Base-by-base conservation (phyloP, 1,139 yeast species). In the Blastobotrys indianensis region DNA sequence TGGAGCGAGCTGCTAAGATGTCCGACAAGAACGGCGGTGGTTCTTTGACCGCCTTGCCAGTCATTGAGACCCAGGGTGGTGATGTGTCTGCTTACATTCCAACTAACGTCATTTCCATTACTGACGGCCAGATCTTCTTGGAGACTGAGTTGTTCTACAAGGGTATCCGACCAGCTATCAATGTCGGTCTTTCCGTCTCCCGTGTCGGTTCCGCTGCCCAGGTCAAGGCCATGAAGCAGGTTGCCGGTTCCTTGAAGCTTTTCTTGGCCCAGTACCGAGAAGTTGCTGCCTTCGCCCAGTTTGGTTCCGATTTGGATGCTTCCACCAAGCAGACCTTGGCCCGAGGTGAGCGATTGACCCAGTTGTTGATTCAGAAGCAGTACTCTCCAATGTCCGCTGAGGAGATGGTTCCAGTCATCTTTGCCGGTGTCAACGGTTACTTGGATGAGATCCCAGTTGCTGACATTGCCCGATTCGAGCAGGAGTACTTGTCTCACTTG, bases 171-270 rank as follows among this genome's bases (percentile, higher is more conserved):
- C 98, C 98, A 70, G 97, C 98, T 68, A 92, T 92, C 69, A 92
- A 92, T 75, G 97, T 92, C 74, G 98, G 98, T 90, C 84, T 92
- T 70, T 92, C 98, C 67, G 98, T 92, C 67, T 92, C 98, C 66
- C 95, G 98, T 82, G 98, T 92, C 79, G 98, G 98, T 78, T 92
- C 98, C 61, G 98, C 98, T 68, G 98, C 98, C 69, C 98, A 92
- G 82, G 97, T 92, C 67, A 92, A 92, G 84, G 97, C 98, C 75
- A 85, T 94, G 94, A 92, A 92, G 79, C 97, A 92, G 82, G 98
- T 94, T 75, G 98, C 98, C 62, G 99, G 98, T 84, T 94, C 98
- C 64, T 85, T 92, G 77, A 92, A 92, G 78, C 86, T 92, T 76
- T 92, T 87, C 96, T 86, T 92, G 82, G 99, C 99, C 67, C 99